Conservation (phyloP, 495 filamentous ascomycete species). For the Xanthoparmelia taractica region DNA sequence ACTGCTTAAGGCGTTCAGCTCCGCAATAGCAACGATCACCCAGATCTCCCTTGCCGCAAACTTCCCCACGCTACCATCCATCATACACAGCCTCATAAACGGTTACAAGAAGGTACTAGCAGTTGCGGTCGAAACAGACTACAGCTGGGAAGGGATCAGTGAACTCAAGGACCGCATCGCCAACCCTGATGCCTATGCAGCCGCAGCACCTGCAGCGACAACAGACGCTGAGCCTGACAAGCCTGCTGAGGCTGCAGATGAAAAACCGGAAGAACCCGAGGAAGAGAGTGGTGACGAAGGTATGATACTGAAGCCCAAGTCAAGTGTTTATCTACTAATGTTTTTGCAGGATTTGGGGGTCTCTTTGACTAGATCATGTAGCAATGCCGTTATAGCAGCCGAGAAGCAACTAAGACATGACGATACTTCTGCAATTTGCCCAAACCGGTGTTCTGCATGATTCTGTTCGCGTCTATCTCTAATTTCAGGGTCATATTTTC, state of each 20-base stretch:
- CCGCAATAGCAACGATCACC: slow-evolving; percentile 80
- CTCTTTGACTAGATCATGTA: slow-evolving; percentile 47
- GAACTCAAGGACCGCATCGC: slow-evolving; percentile 98
- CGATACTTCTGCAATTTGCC: not conserved
- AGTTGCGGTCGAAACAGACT: slow-evolving; percentile 83
- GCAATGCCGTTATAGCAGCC: not conserved
- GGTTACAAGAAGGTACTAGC: slow-evolving; percentile 93
- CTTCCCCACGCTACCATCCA: slow-evolving; percentile 94
- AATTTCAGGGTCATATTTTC: not conserved
- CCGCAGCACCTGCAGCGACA: slow-evolving; percentile 61
- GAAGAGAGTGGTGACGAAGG: slow-evolving; percentile 43
- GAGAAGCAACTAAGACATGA: not conserved
- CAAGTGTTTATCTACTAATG: slow-evolving; percentile 18
- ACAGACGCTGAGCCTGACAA: slow-evolving; percentile 30
- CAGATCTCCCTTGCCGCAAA: slow-evolving; percentile 80
- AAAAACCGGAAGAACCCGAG: slow-evolving; percentile 23
- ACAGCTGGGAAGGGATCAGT: slow-evolving; percentile 91
- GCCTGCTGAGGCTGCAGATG: slow-evolving; percentile 48
- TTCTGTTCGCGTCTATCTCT: not conserved
- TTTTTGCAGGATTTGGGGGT: slow-evolving; percentile 43
- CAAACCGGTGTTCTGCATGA: not conserved
- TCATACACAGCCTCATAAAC: slow-evolving; percentile 93
- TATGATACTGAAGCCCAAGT: slow-evolving; percentile 2
- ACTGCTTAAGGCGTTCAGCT: slow-evolving; percentile 74
- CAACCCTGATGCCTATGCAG: slow-evolving; percentile 91